Evolutionary conservation across 179 eudicot genomes (phyloP).

Genomic region (Silene noctiflora): DNA sequence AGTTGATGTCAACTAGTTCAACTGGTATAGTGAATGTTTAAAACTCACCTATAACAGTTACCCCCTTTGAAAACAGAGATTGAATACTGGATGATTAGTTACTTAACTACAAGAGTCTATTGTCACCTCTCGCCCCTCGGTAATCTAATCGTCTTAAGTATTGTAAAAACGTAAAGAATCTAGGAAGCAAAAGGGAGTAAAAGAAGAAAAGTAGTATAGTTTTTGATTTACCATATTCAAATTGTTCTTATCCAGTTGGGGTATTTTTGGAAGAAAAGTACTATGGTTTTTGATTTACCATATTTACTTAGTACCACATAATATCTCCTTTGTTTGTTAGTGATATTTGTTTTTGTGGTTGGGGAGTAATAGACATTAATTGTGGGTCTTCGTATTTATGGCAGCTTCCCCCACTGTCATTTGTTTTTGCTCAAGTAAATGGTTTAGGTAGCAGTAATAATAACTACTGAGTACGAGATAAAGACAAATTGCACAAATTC

Average conservation of each 20-base stretch:
- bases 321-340: constrained; percentile 8
- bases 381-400: constrained; percentile 20
- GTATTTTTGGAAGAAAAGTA: neutral
- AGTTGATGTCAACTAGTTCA: no score
- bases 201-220: neutral
- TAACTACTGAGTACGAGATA: no score
- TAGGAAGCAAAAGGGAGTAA: neutral
- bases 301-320: neutral
- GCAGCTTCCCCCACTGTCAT: constrained; percentile 22
- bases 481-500: no score
- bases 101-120: no score
- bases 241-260: neutral
- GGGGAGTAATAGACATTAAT: constrained; percentile 8
- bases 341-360: constrained; percentile 10
- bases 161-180: neutral
- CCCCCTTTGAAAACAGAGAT: no score
- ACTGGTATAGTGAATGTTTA: no score
- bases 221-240: no score
- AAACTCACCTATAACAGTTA: no score
- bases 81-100: no score
- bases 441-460: constrained; percentile 21
- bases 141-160: neutral
- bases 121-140: no score
- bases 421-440: constrained; percentile 34
- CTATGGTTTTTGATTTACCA: no score